These are phyloP conservation scores for Cavenderia fasciculata DNA, from an alignment of 78 protist species.

Conservation along the genomic window DNA sequence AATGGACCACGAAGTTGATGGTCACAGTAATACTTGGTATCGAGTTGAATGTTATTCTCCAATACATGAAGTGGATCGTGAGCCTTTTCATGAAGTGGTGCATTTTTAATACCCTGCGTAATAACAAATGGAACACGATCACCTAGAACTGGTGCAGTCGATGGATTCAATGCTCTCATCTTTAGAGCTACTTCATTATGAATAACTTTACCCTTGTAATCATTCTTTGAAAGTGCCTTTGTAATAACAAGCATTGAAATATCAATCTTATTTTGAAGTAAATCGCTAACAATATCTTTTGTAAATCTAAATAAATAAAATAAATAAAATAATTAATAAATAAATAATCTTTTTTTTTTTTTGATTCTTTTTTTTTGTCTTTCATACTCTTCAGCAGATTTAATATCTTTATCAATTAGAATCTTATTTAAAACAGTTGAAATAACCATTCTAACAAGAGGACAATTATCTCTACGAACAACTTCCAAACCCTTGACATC, in stretches of 20 bases:
- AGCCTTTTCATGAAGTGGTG: conserved; percentile 95
- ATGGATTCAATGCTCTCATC: conserved; percentile 96
- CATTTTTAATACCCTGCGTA: conserved; percentile 89
- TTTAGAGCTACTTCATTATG: conserved; percentile 98
- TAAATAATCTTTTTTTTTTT: background rate
- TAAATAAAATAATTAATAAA: background rate
- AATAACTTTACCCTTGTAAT: conserved; percentile 87
- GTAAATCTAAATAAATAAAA: conserved; percentile 57
- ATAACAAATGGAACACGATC: conserved; percentile 99
- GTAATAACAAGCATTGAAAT: conserved; percentile 97
- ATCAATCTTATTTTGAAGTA: conserved; percentile 96
- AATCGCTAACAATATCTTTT: conserved; percentile 90
- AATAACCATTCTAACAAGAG: conserved; percentile 91
- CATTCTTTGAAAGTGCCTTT: conserved; percentile 91
- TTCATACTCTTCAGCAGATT: conserved; percentile 82
- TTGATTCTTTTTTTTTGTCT: background rate
- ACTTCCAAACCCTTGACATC: conserved; percentile 98
- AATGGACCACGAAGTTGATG: conserved; percentile 97
- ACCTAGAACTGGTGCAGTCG: conserved; percentile 98
- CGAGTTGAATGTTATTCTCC: conserved; percentile 97
- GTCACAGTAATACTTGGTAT: conserved; percentile 97
- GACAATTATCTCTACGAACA: conserved; percentile 99
- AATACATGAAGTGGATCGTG: conserved; percentile 99
- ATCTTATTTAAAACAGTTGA: conserved; percentile 83
- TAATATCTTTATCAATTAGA: conserved; percentile 91